phyloP scores from a whole-genome alignment of 2,329 filamentous ascomycete species.

The Lachnellula willkommii region DNA sequence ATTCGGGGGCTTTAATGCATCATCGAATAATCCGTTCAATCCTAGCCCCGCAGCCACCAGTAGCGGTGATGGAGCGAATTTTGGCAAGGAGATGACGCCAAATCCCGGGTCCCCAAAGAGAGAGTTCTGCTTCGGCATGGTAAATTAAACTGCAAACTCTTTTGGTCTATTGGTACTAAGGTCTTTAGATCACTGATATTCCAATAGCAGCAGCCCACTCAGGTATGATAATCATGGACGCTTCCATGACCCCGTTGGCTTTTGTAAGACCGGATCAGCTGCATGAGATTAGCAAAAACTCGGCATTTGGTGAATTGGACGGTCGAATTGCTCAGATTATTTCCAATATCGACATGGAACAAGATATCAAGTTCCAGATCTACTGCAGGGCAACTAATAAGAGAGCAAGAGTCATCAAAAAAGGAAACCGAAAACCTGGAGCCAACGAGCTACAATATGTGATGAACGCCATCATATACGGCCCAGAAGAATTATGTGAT shows the following conservation, averaged over 20 bases:
- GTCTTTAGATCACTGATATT: constrained; percentile 3
- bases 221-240: not conserved
- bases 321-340: not conserved
- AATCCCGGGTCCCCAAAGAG: not conserved
- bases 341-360: not conserved
- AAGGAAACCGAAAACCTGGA: not conserved
- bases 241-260: not conserved
- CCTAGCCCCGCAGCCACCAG: too few species aligned
- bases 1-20: too few species aligned
- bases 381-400: constrained; percentile 3
- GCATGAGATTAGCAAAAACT: not conserved
- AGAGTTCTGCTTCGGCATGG: not conserved
- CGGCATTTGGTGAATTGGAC: constrained; percentile 1
- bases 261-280: constrained; percentile 1
- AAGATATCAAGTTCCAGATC: constrained; percentile 2
- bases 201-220: constrained; percentile 1
- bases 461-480: constrained; percentile 9
- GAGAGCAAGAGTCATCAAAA: not conserved
- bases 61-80: too few species aligned
- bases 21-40: too few species aligned
- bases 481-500: constrained; percentile 4
- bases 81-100: too few species aligned
- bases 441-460: constrained; percentile 8
- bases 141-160: not conserved
- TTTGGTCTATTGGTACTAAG: not conserved